These are phyloP conservation scores for Mrakiaceae sp. DNA, from an alignment of 1,284 basidiomycete species.

Conservation along the genomic window DNA sequence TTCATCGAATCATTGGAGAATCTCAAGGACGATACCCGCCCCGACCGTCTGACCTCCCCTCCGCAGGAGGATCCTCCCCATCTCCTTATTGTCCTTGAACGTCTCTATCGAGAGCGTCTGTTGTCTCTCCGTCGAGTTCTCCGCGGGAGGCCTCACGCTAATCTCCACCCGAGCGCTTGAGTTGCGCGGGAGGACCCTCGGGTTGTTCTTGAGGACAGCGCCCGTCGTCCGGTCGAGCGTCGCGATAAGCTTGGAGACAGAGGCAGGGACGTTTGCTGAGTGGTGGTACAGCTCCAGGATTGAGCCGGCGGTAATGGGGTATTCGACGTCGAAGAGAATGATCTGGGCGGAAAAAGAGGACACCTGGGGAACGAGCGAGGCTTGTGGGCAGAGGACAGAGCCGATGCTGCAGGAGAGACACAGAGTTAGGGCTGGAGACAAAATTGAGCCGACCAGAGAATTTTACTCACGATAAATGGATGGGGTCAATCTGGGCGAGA, in stretches of 20 bases:
- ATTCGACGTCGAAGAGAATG: slow-evolving; percentile 83
- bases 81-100: slow-evolving; percentile 84
- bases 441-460: background rate
- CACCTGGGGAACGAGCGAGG: slow-evolving; percentile 59
- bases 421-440: background rate
- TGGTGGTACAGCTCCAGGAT: slow-evolving; percentile 92
- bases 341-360: slow-evolving; percentile 72
- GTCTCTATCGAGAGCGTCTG: slow-evolving; percentile 53
- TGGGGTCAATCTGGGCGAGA: slow-evolving; percentile 71
- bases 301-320: slow-evolving; percentile 79
- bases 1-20: slow-evolving; percentile 15
- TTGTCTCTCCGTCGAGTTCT: slow-evolving; percentile 40
- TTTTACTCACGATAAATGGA: slow-evolving; percentile 48
- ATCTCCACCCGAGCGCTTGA: slow-evolving; percentile 77
- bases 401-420: slow-evolving; percentile 49
- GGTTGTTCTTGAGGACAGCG: slow-evolving; percentile 60
- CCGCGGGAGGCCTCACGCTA: slow-evolving; percentile 46
- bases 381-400: slow-evolving; percentile 70
- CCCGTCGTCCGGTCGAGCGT: slow-evolving; percentile 70
- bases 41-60: slow-evolving; percentile 88
- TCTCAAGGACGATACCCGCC: slow-evolving; percentile 46
- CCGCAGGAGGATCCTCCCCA: slow-evolving; percentile 82
- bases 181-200: slow-evolving; percentile 78
- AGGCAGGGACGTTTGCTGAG: slow-evolving; percentile 80
- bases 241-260: slow-evolving; percentile 64